Evolutionary conservation across 2,329 filamentous ascomycete genomes (phyloP), one percentile per base, ranked within the genome.

Genomic region (Fusarium beomiforme): DNA sequence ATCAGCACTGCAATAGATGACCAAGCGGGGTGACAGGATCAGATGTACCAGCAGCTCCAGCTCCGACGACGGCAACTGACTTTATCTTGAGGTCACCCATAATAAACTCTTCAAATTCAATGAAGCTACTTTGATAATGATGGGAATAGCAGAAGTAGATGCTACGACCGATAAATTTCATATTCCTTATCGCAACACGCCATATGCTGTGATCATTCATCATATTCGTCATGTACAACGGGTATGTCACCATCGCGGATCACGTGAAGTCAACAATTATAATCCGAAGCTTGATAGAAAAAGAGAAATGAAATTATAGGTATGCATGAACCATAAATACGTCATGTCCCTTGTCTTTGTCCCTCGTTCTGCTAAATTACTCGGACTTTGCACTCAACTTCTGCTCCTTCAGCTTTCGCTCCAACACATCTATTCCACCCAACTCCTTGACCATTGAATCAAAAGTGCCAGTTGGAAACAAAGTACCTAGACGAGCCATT

Each of bases 41-140:
- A 5, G 2, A 42, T n/a, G 23, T 69, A 75, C 73, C 73, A 16
- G 71, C 59, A 31, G 73, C 73, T 13, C 73, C 73, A 17, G 73
- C 73, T 36, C 73, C 73, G 19, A 75, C 61, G 8, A 75, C 51
- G 0, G 73, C 73, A 2, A 75, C 62, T 8, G 73, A 75, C 19
- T 67, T 75, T 8, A 75, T 69, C 6, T 54, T 39, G 6, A 29
- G 14, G 5, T 54, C 55, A 33, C 29, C 26, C 67, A 69, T 70
- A 2, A 8, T 46, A 5, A 6, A 0, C 19, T 33, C 10, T 23
- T 1, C 5, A 10, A 10, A 19, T 24, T 2, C 4, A 1, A n/a
- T 9, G 41, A 26, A 21, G n/a, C 29, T 16, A 16, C 11, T 50
- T 1, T 50, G 3, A 6, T 17, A 8, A 2, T 6, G 14, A 12